Conservation (phyloP, 2,329 filamentous ascomycete species). For the Penicillium hordei region DNA sequence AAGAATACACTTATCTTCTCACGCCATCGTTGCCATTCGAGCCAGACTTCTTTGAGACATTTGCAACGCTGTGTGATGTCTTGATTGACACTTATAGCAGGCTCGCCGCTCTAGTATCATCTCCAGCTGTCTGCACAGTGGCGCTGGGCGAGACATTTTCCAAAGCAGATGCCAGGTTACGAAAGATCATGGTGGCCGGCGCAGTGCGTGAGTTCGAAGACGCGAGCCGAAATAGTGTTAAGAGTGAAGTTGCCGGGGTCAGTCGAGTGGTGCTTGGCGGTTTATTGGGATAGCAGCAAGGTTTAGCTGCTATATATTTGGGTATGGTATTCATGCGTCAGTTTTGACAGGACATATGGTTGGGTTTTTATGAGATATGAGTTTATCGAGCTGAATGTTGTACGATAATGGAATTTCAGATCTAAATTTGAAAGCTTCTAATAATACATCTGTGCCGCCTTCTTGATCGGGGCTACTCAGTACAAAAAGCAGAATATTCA, state of each 20-base stretch:
- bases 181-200: slow-evolving; percentile 84
- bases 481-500: background rate
- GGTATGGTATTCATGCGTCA: background rate
- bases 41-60: slow-evolving; percentile 95
- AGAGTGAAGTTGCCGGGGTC: slow-evolving; percentile 78
- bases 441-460: slow-evolving; percentile 13
- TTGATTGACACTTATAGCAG: slow-evolving; percentile 88
- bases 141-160: slow-evolving; percentile 78
- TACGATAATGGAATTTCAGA: slow-evolving; percentile 13
- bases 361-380: slow-evolving; percentile 4
- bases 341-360: background rate
- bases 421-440: slow-evolving; percentile 14
- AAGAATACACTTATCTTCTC: slow-evolving; percentile 83
- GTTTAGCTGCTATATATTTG: background rate
- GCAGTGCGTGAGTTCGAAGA: slow-evolving; percentile 94
- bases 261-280: slow-evolving; percentile 88
- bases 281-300: slow-evolving; percentile 58
- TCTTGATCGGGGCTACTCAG: background rate
- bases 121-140: slow-evolving; percentile 69
- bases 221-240: slow-evolving; percentile 70
- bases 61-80: slow-evolving; percentile 91
- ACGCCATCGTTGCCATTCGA: slow-evolving; percentile 95
- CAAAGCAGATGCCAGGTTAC: slow-evolving; percentile 81
- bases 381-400: slow-evolving; percentile 7
- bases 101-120: slow-evolving; percentile 72